phyloP scores from a whole-genome alignment of 345 rosid genomes.

The Pelargonium nanum region DNA sequence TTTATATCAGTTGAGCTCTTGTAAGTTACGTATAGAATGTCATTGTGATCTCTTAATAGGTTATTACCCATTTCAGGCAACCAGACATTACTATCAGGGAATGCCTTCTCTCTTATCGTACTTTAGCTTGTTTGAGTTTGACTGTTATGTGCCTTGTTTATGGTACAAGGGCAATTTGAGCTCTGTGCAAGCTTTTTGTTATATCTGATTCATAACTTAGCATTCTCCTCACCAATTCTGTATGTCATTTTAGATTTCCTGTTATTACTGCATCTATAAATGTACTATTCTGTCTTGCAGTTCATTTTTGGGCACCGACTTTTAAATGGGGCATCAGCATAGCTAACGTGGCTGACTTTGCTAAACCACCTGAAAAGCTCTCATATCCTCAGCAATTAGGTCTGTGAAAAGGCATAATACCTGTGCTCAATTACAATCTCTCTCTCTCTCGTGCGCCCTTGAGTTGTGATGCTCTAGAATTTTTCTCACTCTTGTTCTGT shows the following conservation, averaged over 20 bases:
- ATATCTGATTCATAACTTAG: no score
- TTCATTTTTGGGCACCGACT: constrained; percentile 95
- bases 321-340: constrained; percentile 93
- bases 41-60: background rate
- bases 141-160: background rate
- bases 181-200: no score
- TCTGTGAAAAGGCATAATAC: background rate
- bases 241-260: background rate
- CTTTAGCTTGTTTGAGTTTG: background rate
- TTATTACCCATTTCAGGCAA: background rate
- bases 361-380: constrained; percentile 73
- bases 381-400: constrained; percentile 88
- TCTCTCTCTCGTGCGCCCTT: constrained; percentile 1
- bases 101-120: background rate
- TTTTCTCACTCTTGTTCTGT: constrained; percentile 9
- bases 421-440: background rate
- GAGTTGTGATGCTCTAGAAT: constrained; percentile 5
- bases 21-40: background rate
- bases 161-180: background rate
- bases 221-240: background rate
- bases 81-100: background rate
- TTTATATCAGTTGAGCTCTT: no score
- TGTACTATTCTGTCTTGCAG: constrained; percentile 29
- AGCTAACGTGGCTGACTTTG: constrained; percentile 75
- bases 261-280: background rate